Evolutionary conservation across 1,284 basidiomycete species (phyloP).

Genomic region (Chalciporus sp.): DNA sequence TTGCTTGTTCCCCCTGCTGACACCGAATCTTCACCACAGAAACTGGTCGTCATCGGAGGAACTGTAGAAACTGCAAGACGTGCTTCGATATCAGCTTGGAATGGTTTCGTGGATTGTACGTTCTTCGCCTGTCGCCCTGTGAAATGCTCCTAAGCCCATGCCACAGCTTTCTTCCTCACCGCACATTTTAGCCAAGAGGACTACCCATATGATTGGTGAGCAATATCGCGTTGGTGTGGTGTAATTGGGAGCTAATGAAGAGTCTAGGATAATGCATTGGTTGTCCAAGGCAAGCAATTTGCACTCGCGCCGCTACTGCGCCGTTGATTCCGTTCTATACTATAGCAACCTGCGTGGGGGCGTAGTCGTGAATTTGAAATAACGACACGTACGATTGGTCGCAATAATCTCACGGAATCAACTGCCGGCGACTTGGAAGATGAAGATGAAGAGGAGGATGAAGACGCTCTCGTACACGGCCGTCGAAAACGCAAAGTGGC

Average conservation of each 20-base stretch:
- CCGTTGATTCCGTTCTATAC: slow-evolving; percentile 17
- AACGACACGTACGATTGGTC: slow-evolving; percentile 69
- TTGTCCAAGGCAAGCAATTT: slow-evolving; percentile 61
- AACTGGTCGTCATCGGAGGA: slow-evolving; percentile 78
- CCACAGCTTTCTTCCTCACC: slow-evolving; percentile 79
- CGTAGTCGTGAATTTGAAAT: slow-evolving; percentile 85
- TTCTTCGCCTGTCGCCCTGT: background rate
- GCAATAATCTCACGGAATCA: slow-evolving; percentile 61
- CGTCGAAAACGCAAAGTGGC: slow-evolving; percentile 73
- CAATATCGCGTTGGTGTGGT: slow-evolving; percentile 2
- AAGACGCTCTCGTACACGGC: slow-evolving; percentile 58
- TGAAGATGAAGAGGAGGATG: slow-evolving; percentile 61
- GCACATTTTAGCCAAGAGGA: slow-evolving; percentile 85
- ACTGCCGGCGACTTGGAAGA: slow-evolving; percentile 77
- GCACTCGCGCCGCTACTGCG: slow-evolving; percentile 5
- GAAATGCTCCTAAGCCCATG: slow-evolving; percentile 11
- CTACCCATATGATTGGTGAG: slow-evolving; percentile 80
- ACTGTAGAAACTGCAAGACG: slow-evolving; percentile 76
- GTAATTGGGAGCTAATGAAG: slow-evolving; percentile 12
- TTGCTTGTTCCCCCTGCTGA: slow-evolving; percentile 1
- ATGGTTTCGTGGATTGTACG: slow-evolving; percentile 83
- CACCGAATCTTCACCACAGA: slow-evolving; percentile 40
- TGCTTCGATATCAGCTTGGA: slow-evolving; percentile 80
- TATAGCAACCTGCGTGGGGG: slow-evolving; percentile 82
- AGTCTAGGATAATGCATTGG: slow-evolving; percentile 82